A percentile compares a stretch with the other conserved stretches of the same genome.
Evolutionary conservation across 345 rosid genomes (phyloP).

Genomic region (Sonneratia caseolaris): DNA sequence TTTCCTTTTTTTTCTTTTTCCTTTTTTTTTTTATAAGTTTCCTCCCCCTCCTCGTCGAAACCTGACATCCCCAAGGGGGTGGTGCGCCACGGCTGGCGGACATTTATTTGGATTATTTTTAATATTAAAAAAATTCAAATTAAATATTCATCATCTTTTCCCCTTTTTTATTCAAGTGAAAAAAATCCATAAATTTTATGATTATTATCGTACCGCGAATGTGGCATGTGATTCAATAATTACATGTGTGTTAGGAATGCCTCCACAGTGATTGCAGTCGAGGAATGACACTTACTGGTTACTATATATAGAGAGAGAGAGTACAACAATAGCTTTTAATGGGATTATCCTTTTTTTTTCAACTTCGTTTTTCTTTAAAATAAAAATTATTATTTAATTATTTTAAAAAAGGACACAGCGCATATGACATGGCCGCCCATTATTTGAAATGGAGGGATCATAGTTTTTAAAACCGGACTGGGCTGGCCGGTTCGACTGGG

Average conservation of each 20-base stretch:
- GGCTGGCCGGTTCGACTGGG: too few relatives aligned
- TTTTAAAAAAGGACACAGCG: not conserved
- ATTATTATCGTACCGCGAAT: not conserved
- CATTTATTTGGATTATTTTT: slow-evolving; percentile 7
- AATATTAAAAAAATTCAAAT: too few relatives aligned
- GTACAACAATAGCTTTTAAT: not conserved
- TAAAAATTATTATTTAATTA: not conserved
- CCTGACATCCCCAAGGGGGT: not conserved
- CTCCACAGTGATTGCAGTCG: not conserved
- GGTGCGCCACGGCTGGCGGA: slow-evolving; percentile 16
- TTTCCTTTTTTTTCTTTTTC: too few relatives aligned
- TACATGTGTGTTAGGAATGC: not conserved
- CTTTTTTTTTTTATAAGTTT: not conserved
- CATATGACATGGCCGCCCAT: not conserved
- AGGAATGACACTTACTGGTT: not conserved
- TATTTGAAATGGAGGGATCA: not conserved
- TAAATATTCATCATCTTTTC: not conserved
- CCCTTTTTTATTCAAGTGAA: not conserved
- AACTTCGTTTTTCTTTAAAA: too few relatives aligned
- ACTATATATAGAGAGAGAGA: too few relatives aligned
- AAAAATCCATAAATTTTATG: too few relatives aligned
- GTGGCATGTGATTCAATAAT: not conserved
- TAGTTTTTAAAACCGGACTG: too few relatives aligned
- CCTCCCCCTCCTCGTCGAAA: not conserved
- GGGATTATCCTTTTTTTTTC: not conserved